Percentiles rank a stretch among this genome's conserved stretches.
These are phyloP conservation scores for Drosera capensis DNA, from an alignment of 148 eudicot species.

Conservation along the genomic window DNA sequence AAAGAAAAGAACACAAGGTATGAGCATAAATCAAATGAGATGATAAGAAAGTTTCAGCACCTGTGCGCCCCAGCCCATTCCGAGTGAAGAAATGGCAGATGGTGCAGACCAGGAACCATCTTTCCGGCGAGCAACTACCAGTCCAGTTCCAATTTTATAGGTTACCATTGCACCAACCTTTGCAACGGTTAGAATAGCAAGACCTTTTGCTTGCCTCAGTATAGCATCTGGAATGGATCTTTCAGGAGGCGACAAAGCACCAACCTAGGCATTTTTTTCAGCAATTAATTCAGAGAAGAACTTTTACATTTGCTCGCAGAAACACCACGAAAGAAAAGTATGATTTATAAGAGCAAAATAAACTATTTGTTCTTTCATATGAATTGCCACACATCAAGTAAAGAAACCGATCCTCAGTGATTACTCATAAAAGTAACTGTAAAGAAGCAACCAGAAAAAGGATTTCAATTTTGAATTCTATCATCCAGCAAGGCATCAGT, in stretches of 20 bases:
- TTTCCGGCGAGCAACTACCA: conserved; percentile 45
- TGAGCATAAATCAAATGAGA: neutral
- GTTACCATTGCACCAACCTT: conserved; percentile 59
- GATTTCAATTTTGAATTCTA: no score
- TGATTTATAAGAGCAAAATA: neutral
- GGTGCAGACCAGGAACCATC: conserved; percentile 76
- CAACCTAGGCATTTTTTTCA: conserved; percentile 19
- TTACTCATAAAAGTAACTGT: no score
- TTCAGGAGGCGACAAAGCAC: conserved; percentile 32
- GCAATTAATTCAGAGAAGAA: neutral
- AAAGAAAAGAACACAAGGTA: no score
- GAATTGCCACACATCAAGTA: no score
- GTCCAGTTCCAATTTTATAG: conserved; percentile 56
- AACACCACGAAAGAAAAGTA: neutral
- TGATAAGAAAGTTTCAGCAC: conserved; percentile 6
- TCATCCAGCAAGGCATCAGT: no score
- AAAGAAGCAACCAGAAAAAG: no score
- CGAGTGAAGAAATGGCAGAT: conserved; percentile 50
- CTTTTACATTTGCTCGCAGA: no score
- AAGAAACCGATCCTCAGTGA: no score
- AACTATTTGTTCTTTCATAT: no score
- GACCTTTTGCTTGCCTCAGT: conserved; percentile 49
- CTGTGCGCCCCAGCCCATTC: conserved; percentile 74
- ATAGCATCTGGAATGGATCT: conserved; percentile 39
- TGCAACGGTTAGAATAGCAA: conserved; percentile 43